A percentile compares a stretch with the other conserved stretches of the same genome.
Evolutionary conservation across 2,329 filamentous ascomycete species (phyloP).

Genomic region (Sarocladium strictum): DNA sequence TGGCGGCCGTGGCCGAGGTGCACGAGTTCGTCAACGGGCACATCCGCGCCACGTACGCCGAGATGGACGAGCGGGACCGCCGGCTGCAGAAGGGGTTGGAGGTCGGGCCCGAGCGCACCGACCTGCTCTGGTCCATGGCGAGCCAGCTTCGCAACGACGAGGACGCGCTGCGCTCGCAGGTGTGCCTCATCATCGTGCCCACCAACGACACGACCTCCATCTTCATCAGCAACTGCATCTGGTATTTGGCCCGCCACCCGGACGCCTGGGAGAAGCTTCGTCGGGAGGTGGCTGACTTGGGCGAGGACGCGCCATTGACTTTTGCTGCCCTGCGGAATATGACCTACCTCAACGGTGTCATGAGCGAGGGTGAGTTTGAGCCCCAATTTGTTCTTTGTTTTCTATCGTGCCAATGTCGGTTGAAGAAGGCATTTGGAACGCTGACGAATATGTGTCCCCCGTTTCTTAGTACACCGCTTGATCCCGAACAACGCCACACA

Average conservation of each 20-base stretch:
- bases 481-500: conserved; percentile 15
- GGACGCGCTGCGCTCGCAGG: conserved; percentile 11
- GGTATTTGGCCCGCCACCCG: conserved; percentile 12
- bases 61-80: conserved; percentile 14
- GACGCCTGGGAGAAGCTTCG: conserved; percentile 14
- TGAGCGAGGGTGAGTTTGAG: conserved; percentile 14
- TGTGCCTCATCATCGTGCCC: conserved; percentile 15
- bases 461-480: conserved; percentile 13
- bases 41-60: conserved; percentile 13
- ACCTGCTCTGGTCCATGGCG: conserved; percentile 15
- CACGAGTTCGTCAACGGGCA: conserved; percentile 14
- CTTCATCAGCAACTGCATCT: conserved; percentile 14
- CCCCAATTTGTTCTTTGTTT: conserved; percentile 4
- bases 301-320: conserved; percentile 13
- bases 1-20: conserved; percentile 13
- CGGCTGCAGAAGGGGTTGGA: conserved; percentile 13
- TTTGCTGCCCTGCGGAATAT: conserved; percentile 12
- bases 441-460: too few relatives aligned
- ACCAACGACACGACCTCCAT: conserved; percentile 16
- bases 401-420: too few relatives aligned
- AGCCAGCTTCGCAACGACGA: conserved; percentile 10
- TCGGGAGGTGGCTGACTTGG: conserved; percentile 10
- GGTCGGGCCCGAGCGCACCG: conserved; percentile 12
- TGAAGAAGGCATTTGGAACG: too few relatives aligned
- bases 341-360: conserved; percentile 13